These are phyloP conservation scores for Peronospora tabacina DNA, from an alignment of 352 stramenopile genomes.

Conservation along the genomic window DNA sequence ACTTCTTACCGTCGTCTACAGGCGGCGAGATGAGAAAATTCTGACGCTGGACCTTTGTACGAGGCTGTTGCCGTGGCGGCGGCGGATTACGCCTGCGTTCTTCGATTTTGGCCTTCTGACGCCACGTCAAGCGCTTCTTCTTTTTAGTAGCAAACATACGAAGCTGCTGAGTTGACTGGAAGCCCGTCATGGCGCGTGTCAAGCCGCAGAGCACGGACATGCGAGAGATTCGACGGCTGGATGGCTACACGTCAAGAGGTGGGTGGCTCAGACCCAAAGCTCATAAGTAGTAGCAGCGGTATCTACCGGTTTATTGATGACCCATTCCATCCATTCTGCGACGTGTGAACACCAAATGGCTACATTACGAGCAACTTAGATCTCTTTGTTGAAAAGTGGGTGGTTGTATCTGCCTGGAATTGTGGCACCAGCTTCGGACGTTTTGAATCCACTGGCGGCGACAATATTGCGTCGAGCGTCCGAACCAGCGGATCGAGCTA, in stretches of 20 bases:
- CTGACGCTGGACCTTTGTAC: constrained; percentile 37
- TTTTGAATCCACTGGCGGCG: constrained; percentile 26
- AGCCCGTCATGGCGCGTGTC: constrained; percentile 14
- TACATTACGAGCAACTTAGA: constrained; percentile 11
- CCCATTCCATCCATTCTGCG: not conserved
- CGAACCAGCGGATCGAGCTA: constrained; percentile 35
- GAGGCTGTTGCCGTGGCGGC: constrained; percentile 39
- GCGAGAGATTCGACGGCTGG: not conserved
- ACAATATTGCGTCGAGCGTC: constrained; percentile 69
- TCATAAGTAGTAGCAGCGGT: not conserved
- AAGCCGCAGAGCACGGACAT: constrained; percentile 48
- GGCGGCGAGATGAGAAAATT: constrained; percentile 52
- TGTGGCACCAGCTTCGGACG: constrained; percentile 48
- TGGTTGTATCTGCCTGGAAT: constrained; percentile 57
- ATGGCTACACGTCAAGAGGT: constrained; percentile 1
- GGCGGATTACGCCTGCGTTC: constrained; percentile 36
- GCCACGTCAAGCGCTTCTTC: constrained; percentile 54
- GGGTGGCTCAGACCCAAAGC: constrained; percentile 18
- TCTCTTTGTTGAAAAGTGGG: constrained; percentile 66
- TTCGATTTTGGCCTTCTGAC: constrained; percentile 56
- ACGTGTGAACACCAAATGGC: constrained; percentile 9
- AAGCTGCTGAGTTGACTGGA: constrained; percentile 19
- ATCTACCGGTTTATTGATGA: not conserved
- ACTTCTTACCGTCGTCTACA: constrained; percentile 73
- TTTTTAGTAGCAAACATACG: constrained; percentile 43